Percentiles rank a stretch among this genome's conserved stretches.
Conservation (phyloP, 148 eudicot species). For the Persicaria maculosa region DNA sequence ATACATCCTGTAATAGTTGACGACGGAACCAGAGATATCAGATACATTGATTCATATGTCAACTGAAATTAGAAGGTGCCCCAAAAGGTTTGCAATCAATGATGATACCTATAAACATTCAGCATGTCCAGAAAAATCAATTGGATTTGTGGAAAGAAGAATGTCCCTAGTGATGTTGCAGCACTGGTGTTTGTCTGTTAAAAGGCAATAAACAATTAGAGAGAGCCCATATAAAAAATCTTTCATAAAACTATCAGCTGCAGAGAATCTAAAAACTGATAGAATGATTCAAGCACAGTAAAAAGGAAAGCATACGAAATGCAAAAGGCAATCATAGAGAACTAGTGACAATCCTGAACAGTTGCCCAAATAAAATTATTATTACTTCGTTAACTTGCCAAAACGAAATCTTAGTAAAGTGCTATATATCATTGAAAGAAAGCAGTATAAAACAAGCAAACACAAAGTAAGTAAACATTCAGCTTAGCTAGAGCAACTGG, state of each 20-base stretch:
- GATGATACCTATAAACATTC: constrained; percentile 79
- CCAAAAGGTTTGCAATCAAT: background rate
- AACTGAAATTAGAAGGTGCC: background rate
- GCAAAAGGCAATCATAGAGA: background rate
- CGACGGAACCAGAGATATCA: background rate
- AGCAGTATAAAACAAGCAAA: background rate
- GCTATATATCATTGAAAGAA: background rate
- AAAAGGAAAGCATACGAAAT: background rate
- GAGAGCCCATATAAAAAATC: background rate
- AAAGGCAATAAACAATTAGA: background rate
- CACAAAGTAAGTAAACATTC: background rate
- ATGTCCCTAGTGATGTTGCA: constrained; percentile 85
- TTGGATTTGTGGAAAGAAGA: constrained; percentile 75
- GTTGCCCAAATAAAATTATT: background rate
- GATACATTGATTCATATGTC: background rate
- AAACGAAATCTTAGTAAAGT: background rate
- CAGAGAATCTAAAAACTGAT: background rate
- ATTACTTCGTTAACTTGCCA: background rate
- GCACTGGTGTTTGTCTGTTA: constrained; percentile 91
- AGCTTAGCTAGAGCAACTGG: background rate
- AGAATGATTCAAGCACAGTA: background rate
- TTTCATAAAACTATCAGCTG: background rate
- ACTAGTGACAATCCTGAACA: background rate
- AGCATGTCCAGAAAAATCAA: constrained; percentile 95
- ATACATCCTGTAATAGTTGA: constrained; percentile 32